Conservation (phyloP, 331 rosid genomes). For the Stylosanthes scabra region DNA sequence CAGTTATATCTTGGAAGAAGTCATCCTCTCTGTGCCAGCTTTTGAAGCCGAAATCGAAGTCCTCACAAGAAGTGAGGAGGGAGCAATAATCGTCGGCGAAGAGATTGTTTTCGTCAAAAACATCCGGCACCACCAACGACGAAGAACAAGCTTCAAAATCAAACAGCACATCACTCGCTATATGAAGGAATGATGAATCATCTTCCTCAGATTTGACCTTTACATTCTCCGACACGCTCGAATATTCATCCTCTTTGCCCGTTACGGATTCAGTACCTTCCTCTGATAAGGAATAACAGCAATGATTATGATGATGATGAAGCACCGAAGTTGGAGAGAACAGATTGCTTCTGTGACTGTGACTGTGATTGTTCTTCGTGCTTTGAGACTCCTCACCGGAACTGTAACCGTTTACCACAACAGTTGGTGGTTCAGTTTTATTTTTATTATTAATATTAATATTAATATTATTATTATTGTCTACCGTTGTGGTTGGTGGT, state of each 20-base stretch:
- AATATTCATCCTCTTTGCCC: conserved; percentile 16
- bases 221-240: conserved; percentile 44
- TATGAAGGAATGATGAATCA: conserved; percentile 39
- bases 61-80: conserved; percentile 40
- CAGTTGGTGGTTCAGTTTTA: background rate
- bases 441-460: too few relatives aligned
- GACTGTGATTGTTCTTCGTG: conserved; percentile 21
- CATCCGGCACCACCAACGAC: conserved; percentile 43
- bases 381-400: conserved; percentile 61
- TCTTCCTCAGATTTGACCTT: conserved; percentile 38
- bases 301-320: conserved; percentile 28
- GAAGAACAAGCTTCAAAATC: conserved; percentile 46
- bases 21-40: conserved; percentile 51
- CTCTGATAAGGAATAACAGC: conserved; percentile 54
- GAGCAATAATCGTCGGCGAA: conserved; percentile 23
- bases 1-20: conserved; percentile 84
- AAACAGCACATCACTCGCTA: conserved; percentile 44
- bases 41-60: conserved; percentile 55
- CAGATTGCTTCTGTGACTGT: background rate
- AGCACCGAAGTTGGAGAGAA: conserved; percentile 84
- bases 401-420: conserved; percentile 31
- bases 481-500: conserved; percentile 22
- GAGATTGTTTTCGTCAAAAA: conserved; percentile 38
- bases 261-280: conserved; percentile 55
- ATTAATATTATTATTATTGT: too few relatives aligned